These are phyloP conservation scores for Alternaria viburni DNA, from an alignment of 2,329 filamentous ascomycete genomes.

Conservation along the genomic window DNA sequence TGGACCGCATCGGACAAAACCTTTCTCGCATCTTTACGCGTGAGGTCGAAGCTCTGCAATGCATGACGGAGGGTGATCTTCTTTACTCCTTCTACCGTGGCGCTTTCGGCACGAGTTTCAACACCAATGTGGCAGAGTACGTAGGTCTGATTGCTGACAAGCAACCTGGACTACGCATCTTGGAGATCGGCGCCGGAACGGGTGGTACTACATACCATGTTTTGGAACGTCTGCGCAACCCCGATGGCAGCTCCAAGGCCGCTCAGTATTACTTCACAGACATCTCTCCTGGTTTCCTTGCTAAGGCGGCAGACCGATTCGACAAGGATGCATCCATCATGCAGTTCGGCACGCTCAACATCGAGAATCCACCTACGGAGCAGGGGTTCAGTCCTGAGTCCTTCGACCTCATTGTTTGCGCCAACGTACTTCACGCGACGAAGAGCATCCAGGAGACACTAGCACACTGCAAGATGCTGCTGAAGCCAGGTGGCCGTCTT, in stretches of 20 bases:
- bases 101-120: conserved; percentile 9
- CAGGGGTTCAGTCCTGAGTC: conserved; percentile 6
- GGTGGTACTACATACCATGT: conserved; percentile 9
- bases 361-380: conserved; percentile 2
- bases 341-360: conserved; percentile 9
- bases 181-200: conserved; percentile 12
- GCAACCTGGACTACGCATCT: conserved; percentile 4
- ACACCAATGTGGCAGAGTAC: conserved; percentile 8
- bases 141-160: conserved; percentile 9
- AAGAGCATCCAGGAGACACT: conserved; percentile 8
- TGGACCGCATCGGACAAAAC: conserved; percentile 8
- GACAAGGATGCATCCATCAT: conserved; percentile 3
- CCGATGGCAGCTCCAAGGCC: conserved; percentile 4
- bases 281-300: conserved; percentile 11
- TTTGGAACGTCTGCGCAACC: conserved; percentile 7
- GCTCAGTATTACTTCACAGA: conserved; percentile 10
- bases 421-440: conserved; percentile 8
- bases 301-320: conserved; percentile 5
- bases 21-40: conserved; percentile 7
- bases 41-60: conserved; percentile 10
- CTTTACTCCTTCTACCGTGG: conserved; percentile 7
- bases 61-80: conserved; percentile 11
- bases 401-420: conserved; percentile 7
- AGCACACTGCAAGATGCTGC: conserved; percentile 2
- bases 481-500: conserved; percentile 4